Percentiles rank a stretch among this genome's conserved stretches.
Conservation (phyloP, 2,329 filamentous ascomycete species). For the Ilyonectria sp. region DNA sequence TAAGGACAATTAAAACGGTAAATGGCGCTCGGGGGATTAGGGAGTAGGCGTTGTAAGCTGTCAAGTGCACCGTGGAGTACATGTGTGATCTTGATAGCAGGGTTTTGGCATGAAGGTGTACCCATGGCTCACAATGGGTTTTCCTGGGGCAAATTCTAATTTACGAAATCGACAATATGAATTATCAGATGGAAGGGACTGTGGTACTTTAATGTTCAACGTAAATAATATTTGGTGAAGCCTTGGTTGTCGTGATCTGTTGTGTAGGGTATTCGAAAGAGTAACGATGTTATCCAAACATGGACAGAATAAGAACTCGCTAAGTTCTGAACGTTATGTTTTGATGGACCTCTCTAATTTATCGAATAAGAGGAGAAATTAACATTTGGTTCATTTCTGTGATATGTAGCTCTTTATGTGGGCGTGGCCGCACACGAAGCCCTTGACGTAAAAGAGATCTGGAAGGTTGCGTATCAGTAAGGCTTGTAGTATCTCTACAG, state of each 20-base stretch:
- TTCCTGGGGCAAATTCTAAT: not conserved
- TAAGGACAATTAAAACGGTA: slow-evolving; percentile 6
- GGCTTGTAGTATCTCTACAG: too few species aligned
- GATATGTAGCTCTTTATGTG: too few species aligned
- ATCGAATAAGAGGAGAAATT: too few species aligned
- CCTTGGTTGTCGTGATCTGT: not conserved
- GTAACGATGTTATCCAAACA: not conserved
- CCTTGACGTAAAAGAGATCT: too few species aligned
- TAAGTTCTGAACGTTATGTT: not conserved
- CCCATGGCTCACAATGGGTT: not conserved
- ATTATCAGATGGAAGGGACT: not conserved
- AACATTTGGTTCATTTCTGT: too few species aligned
- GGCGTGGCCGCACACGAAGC: too few species aligned
- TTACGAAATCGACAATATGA: not conserved
- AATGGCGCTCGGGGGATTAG: not conserved
- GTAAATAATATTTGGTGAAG: not conserved
- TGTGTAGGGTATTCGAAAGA: not conserved
- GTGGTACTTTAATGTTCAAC: not conserved
- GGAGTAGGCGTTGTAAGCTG: not conserved
- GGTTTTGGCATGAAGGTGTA: not conserved
- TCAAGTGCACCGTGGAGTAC: not conserved
- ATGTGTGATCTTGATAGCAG: not conserved
- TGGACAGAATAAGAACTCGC: not conserved
- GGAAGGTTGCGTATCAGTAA: too few species aligned
- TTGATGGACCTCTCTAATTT: too few species aligned